Evolutionary conservation across 257 asterid genomes (phyloP), one percentile per base, ranked within the genome.

Genomic region (Rhazya stricta): DNA sequence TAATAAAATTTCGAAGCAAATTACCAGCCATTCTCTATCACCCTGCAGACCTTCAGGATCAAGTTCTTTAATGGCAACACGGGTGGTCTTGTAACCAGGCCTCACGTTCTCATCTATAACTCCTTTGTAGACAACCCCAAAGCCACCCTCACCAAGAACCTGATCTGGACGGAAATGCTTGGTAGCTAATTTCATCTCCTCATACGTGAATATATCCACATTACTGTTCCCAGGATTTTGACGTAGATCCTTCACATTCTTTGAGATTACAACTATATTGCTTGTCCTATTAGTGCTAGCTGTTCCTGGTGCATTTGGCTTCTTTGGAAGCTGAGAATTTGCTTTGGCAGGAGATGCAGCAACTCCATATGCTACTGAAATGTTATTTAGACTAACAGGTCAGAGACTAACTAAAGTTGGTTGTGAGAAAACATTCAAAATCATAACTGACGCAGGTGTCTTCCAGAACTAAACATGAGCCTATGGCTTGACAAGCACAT

Each of bases 41-140:
- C 98, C 98, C 82, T 92, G 98, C 53, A 84, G 80, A 57, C 98
- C 90, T 89, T 92, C 97, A 21, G 89, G 97, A 78, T 94, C 97
- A 74, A 92, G 97, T 88, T 85, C 97, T 81, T 94, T 94, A 73
- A 94, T 86, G 67, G 98, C 98, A 80, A 94, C 97, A 29, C 70
- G 88, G 0, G 88, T 88, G 48, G 80, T 66, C 82, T 84, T 83
- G 79, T 89, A 87, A 69, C 91, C 95, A 9, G 86, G 81, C 83
- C 95, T 86, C 79, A 92, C 91, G 69, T 76, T 76, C 60, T 84
- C 95, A 74, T 90, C 95, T 60, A 94, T 78, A n/a, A 92, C 88
- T 78, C 97, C 98, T 86, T 89, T 92, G 76, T 92, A 94, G 57
- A 94, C 97, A 23, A 86, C 83, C 66, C 98, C 97, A 74, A 94